These are phyloP conservation scores for Pyronema domesticum DNA, from an alignment of 495 filamentous ascomycete species.

Conservation along the genomic window DNA sequence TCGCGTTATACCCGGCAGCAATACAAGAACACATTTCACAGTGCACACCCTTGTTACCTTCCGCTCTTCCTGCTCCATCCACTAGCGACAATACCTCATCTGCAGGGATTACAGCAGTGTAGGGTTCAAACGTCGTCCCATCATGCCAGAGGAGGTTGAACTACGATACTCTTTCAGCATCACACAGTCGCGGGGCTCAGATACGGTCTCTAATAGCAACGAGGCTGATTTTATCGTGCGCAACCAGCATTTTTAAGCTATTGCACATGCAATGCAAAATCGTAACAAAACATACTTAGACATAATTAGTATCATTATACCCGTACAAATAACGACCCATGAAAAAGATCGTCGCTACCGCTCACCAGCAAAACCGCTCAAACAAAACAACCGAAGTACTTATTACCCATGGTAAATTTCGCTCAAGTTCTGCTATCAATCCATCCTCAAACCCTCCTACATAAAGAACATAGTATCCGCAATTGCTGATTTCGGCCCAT, in stretches of 20 bases:
- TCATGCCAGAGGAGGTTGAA: constrained; percentile 90
- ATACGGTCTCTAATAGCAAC: constrained; percentile 73
- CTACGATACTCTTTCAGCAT: constrained; percentile 54
- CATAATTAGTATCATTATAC: no score
- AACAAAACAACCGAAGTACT: no score
- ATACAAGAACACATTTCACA: constrained; percentile 75
- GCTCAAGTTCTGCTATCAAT: no score
- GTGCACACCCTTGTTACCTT: constrained; percentile 81
- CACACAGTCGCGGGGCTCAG: constrained; percentile 77
- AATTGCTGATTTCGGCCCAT: no score
- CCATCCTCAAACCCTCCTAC: no score
- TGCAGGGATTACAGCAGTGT: constrained; percentile 68
- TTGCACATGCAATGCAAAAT: no score
- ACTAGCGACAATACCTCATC: constrained; percentile 46
- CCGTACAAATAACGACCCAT: no score
- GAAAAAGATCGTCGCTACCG: no score
- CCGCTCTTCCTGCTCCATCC: constrained; percentile 64
- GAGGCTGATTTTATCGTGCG: constrained; percentile 55
- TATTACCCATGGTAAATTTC: no score
- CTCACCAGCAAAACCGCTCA: no score
- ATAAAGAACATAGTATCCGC: no score
- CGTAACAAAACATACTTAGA: no score
- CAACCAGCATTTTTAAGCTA: constrained; percentile 55
- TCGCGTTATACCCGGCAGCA: constrained; percentile 81
- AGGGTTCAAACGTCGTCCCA: constrained; percentile 71